Conservation (phyloP, 495 filamentous ascomycete genomes). For the Neurospora sp. region DNA sequence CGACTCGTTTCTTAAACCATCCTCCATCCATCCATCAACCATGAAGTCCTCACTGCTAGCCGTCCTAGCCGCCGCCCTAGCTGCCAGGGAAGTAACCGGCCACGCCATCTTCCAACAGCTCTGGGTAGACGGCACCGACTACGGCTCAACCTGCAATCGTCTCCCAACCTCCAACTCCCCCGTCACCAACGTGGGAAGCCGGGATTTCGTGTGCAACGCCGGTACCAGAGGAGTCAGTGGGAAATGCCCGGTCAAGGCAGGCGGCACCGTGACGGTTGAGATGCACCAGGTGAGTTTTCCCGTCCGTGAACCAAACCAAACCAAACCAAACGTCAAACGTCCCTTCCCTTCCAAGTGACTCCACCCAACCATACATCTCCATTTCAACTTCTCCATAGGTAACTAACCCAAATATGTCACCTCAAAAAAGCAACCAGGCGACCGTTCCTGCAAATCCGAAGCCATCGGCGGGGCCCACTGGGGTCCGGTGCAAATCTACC, state of each 20-base stretch:
- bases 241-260: conserved; percentile 37
- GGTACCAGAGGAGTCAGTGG: conserved; percentile 25
- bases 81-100: conserved; percentile 25
- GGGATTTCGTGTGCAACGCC: conserved; percentile 32
- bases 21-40: background rate
- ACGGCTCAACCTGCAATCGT: conserved; percentile 31
- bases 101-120: conserved; percentile 44
- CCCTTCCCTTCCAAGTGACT: background rate
- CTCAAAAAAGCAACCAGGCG: conserved; percentile 27
- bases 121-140: conserved; percentile 41
- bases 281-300: conserved; percentile 33
- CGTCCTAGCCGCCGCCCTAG: conserved; percentile 15
- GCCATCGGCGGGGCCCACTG: conserved; percentile 40
- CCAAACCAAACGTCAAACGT: background rate
- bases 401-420: background rate
- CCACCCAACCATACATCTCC: background rate
- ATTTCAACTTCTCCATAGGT: background rate
- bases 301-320: too few relatives aligned
- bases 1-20: background rate
- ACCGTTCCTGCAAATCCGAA: conserved; percentile 32
- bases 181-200: conserved; percentile 30
- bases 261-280: conserved; percentile 37
- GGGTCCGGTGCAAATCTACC: conserved; percentile 43
- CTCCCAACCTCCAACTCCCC: conserved; percentile 36
- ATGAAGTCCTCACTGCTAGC: conserved; percentile 33